These are phyloP conservation scores for Aspergillus latus DNA, from an alignment of 2,329 filamentous ascomycete species.

Conservation along the genomic window DNA sequence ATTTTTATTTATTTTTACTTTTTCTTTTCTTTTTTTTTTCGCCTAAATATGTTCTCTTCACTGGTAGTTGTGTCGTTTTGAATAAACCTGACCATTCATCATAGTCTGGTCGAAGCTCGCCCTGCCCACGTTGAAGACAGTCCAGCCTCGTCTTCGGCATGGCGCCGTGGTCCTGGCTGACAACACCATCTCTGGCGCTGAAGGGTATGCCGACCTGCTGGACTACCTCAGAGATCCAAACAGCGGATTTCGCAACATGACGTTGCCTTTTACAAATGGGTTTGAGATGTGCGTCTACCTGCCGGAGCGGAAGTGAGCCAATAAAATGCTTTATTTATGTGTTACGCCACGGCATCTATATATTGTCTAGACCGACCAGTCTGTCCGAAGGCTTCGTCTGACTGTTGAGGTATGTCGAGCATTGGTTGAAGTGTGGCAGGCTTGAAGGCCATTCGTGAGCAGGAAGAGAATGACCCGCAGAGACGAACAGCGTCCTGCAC, in stretches of 20 bases:
- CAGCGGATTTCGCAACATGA: conserved; percentile 53
- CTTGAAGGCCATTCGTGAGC: too few species aligned
- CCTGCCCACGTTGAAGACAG: conserved; percentile 39
- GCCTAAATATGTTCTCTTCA: conserved; percentile 31
- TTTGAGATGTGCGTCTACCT: conserved; percentile 48
- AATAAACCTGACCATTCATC: too few species aligned
- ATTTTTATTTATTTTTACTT: too few species aligned
- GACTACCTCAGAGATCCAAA: conserved; percentile 46
- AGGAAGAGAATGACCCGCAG: too few species aligned
- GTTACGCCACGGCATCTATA: too few species aligned
- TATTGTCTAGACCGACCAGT: too few species aligned
- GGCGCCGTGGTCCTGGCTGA: conserved; percentile 43
- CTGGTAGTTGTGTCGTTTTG: too few species aligned
- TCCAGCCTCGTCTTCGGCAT: conserved; percentile 34
- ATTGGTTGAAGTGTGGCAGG: too few species aligned
- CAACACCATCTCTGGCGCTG: conserved; percentile 33
- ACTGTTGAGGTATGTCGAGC: too few species aligned
- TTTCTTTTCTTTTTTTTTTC: conserved; percentile 31
- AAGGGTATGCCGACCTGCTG: conserved; percentile 47
- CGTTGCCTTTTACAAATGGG: conserved; percentile 51
- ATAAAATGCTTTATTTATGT: too few species aligned
- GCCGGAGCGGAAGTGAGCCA: conserved; percentile 8
- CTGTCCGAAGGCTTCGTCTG: too few species aligned
- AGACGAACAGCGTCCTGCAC: too few species aligned
- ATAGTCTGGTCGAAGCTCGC: conserved; percentile 43